These are phyloP conservation scores for Daldinia concentrica DNA, from an alignment of 495 filamentous ascomycete species.

Conservation along the genomic window DNA sequence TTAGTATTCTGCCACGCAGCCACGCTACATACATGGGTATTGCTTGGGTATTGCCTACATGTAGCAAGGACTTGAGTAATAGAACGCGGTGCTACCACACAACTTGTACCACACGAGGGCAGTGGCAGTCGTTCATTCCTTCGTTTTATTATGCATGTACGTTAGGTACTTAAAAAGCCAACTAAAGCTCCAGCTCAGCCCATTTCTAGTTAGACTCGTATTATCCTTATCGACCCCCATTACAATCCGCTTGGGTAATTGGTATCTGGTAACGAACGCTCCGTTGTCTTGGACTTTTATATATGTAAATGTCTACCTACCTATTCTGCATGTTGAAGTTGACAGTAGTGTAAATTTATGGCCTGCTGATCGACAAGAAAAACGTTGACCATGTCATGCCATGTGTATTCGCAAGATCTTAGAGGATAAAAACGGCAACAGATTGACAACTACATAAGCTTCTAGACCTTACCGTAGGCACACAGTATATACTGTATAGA, in stretches of 20 bases:
- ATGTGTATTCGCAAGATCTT: conserved; percentile 37
- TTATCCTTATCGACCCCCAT: conserved; percentile 2
- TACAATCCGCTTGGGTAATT: conserved; percentile 7
- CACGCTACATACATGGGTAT: not conserved
- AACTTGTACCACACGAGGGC: not conserved
- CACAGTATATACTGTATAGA: conserved; percentile 6
- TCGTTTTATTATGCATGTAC: not conserved
- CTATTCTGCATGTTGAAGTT: not conserved
- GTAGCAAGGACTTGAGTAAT: conserved; percentile 10
- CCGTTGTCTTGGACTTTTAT: not conserved
- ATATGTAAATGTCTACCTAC: not conserved
- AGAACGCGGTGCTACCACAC: conserved; percentile 29
- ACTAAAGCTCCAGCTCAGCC: conserved; percentile 17
- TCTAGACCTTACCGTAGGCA: conserved; percentile 13
- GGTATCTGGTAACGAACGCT: conserved; percentile 2
- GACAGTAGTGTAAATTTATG: conserved; percentile 6
- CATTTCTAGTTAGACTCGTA: conserved; percentile 2
- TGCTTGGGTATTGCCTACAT: not conserved
- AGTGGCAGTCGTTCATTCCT: conserved; percentile 17
- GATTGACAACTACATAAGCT: conserved; percentile 26
- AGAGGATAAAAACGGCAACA: conserved; percentile 31
- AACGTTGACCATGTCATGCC: conserved; percentile 29
- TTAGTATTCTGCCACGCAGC: not conserved
- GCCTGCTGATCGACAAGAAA: conserved; percentile 33
- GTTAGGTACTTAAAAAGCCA: not conserved